phyloP scores from a whole-genome alignment of 1,139 yeast species.

The Kodamaea sp. region DNA sequence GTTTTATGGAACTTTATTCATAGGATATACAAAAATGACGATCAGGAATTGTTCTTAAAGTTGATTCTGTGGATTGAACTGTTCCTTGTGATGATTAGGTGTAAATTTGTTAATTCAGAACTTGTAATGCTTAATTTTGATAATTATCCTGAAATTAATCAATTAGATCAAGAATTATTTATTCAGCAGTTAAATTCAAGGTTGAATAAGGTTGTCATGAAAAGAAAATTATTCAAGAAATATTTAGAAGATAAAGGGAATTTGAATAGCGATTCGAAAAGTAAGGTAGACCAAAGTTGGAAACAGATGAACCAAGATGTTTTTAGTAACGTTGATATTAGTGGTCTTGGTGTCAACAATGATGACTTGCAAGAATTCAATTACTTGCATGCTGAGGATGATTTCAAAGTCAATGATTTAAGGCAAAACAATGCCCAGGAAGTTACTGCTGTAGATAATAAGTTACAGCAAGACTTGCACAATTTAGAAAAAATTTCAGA shows the following conservation, averaged over 20 bases:
- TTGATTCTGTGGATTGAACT: slow-evolving; percentile 64
- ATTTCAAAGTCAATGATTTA: slow-evolving; percentile 6
- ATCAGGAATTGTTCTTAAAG: slow-evolving; percentile 65
- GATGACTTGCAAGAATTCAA: slow-evolving; percentile 61
- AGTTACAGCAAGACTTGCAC: slow-evolving; percentile 10
- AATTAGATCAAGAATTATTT: slow-evolving; percentile 25
- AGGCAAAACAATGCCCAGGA: neutral
- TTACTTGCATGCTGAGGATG: slow-evolving; percentile 21
- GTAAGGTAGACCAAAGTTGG: slow-evolving; percentile 48
- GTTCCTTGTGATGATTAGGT: slow-evolving; percentile 54
- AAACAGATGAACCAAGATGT: slow-evolving; percentile 42
- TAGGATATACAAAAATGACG: slow-evolving; percentile 70
- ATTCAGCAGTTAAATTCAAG: slow-evolving; percentile 29
- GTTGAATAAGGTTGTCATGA: slow-evolving; percentile 26
- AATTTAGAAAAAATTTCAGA: slow-evolving; percentile 10
- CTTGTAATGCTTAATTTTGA: slow-evolving; percentile 41
- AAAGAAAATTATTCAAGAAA: slow-evolving; percentile 35
- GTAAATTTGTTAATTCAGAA: slow-evolving; percentile 54
- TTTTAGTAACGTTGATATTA: slow-evolving; percentile 36
- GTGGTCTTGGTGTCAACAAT: slow-evolving; percentile 55
- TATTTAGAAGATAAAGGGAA: slow-evolving; percentile 23
- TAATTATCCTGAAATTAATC: slow-evolving; percentile 10
- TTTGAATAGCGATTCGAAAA: slow-evolving; percentile 17
- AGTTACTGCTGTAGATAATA: slow-evolving; percentile 10
- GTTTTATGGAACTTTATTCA: slow-evolving; percentile 72